A percentile compares a stretch with the other conserved stretches of the same genome.
Evolutionary conservation across 2,329 filamentous ascomycete species (phyloP).

Genomic region (Alternaria triticina): DNA sequence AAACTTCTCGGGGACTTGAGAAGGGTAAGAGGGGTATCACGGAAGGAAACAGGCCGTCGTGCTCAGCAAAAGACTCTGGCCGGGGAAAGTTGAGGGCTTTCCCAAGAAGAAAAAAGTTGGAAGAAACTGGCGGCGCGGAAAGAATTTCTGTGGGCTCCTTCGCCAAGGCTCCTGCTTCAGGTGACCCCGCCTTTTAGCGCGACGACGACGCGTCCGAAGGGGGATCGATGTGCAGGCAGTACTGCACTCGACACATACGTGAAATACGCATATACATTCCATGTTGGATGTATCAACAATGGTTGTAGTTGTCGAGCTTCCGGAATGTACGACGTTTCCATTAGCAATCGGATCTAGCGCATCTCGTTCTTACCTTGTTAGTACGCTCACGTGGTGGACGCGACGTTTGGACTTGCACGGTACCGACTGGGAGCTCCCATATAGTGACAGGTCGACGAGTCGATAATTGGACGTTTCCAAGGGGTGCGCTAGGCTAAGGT

Average conservation of each 20-base stretch:
- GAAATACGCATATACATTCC: not conserved
- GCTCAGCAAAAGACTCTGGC: conserved; percentile 50
- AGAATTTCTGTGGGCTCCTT: conserved; percentile 32
- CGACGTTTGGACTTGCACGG: not conserved
- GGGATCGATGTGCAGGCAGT: not conserved
- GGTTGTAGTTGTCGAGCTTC: not conserved
- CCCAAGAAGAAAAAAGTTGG: conserved; percentile 52
- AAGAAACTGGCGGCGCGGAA: conserved; percentile 21
- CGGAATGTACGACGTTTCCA: not conserved
- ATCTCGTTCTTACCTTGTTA: not conserved
- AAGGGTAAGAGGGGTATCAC: conserved; percentile 25
- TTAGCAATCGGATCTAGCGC: not conserved
- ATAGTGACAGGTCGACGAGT: not conserved
- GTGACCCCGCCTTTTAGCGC: conserved; percentile 28
- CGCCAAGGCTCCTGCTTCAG: conserved; percentile 13
- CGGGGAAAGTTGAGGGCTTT: conserved; percentile 63
- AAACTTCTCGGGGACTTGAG: conserved; percentile 41
- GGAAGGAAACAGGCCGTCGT: conserved; percentile 44
- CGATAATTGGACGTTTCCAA: not conserved
- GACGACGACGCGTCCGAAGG: conserved; percentile 13
- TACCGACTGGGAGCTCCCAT: not conserved
- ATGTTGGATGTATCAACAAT: not conserved
- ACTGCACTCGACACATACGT: not conserved
- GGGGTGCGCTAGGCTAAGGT: conserved; percentile 4
- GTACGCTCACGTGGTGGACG: not conserved